Conservation (phyloP, 768 basidiomycete genomes). For the Sarcodon sp. region DNA sequence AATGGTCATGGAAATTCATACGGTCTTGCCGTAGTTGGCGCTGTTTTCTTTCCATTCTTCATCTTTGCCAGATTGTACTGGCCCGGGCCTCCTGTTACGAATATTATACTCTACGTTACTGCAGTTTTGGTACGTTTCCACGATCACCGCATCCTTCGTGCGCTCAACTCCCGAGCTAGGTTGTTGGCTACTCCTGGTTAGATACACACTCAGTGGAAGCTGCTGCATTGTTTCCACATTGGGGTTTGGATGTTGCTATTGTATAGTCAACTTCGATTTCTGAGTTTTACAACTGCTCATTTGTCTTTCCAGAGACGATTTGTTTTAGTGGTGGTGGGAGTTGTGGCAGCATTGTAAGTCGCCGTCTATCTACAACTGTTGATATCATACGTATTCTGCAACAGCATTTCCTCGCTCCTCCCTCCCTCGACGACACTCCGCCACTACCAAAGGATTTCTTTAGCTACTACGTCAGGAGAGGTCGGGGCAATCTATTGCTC, state of each 20-base stretch:
- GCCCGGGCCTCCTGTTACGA: conserved; percentile 63
- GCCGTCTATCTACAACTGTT: conserved; percentile 8
- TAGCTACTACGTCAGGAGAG: conserved; percentile 57
- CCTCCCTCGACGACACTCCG: conserved; percentile 72
- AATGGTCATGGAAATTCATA: conserved; percentile 46
- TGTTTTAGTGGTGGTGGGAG: conserved; percentile 57
- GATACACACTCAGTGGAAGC: conserved; percentile 28
- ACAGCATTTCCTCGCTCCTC: conserved; percentile 54
- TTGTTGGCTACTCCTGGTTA: conserved; percentile 66
- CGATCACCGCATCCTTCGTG: background rate
- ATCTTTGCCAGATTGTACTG: conserved; percentile 63
- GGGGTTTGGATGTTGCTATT: conserved; percentile 63
- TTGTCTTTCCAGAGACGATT: conserved; percentile 38
- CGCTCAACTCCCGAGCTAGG: conserved; percentile 21
- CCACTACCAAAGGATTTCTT: conserved; percentile 52
- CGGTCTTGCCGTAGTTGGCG: conserved; percentile 56
- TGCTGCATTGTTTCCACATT: conserved; percentile 34
- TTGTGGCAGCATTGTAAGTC: conserved; percentile 63
- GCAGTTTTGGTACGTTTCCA: conserved; percentile 34
- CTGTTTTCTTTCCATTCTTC: conserved; percentile 61
- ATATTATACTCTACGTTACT: conserved; percentile 57
- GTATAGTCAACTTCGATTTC: conserved; percentile 17
- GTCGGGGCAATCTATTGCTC: conserved; percentile 66
- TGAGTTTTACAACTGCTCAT: background rate
- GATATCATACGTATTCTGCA: background rate